phyloP scores from a whole-genome alignment of 352 stramenopile genomes.

The Phytophthora lateralis region DNA sequence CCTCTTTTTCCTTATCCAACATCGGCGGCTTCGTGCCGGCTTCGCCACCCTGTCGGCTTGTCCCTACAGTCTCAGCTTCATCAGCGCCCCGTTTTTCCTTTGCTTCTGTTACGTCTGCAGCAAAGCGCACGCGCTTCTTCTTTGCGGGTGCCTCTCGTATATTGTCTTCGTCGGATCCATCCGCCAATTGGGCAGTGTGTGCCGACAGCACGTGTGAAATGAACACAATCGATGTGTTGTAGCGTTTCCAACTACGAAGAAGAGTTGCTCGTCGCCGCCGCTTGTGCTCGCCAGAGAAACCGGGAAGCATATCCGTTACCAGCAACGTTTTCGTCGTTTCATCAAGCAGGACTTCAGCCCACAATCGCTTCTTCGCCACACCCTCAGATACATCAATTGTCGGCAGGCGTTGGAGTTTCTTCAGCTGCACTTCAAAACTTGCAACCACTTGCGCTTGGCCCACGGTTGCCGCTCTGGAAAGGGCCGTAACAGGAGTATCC shows the following conservation, averaged over 20 bases:
- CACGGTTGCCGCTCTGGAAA: slow-evolving; percentile 28
- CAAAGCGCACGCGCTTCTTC: slow-evolving; percentile 78
- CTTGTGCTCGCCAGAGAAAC: slow-evolving; percentile 73
- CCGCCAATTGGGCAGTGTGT: slow-evolving; percentile 21
- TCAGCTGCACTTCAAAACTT: slow-evolving; percentile 82
- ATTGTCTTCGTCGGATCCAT: slow-evolving; percentile 19
- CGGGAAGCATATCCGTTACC: slow-evolving; percentile 82
- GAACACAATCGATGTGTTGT: slow-evolving; percentile 72
- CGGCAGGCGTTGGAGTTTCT: slow-evolving; percentile 81
- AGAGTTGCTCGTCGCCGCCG: slow-evolving; percentile 67
- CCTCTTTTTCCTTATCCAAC: slow-evolving; percentile 27
- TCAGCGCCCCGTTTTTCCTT: slow-evolving; percentile 15
- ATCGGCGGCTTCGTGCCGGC: neutral
- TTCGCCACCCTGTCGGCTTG: slow-evolving; percentile 3
- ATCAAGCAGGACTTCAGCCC: slow-evolving; percentile 79
- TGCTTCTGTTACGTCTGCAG: slow-evolving; percentile 29
- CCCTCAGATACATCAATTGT: slow-evolving; percentile 79
- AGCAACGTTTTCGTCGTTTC: slow-evolving; percentile 82
- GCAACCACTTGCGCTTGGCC: slow-evolving; percentile 52
- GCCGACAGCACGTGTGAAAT: slow-evolving; percentile 59
- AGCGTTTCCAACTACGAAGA: slow-evolving; percentile 80
- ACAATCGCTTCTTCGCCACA: slow-evolving; percentile 65
- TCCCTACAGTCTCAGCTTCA: neutral
- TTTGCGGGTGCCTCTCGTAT: slow-evolving; percentile 27
- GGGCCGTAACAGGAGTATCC: slow-evolving; percentile 16